These are phyloP conservation scores for Russula earlei DNA, from an alignment of 768 basidiomycete species.

Conservation along the genomic window DNA sequence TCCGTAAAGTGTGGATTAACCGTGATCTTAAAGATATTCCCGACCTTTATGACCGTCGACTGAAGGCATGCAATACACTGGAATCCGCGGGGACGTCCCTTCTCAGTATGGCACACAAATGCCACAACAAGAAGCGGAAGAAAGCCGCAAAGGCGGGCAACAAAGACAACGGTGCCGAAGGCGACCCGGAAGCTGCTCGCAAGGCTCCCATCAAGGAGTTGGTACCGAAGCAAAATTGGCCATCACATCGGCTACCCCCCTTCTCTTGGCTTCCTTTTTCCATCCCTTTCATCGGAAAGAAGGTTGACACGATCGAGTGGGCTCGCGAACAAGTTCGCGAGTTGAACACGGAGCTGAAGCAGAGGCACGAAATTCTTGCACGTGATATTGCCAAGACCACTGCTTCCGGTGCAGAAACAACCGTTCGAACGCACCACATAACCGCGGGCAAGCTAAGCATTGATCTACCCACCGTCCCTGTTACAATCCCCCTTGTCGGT, in stretches of 20 bases:
- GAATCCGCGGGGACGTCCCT: slow-evolving; percentile 80
- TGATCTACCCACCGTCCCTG: slow-evolving; percentile 2
- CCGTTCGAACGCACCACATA: slow-evolving; percentile 17
- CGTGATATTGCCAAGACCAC: slow-evolving; percentile 24
- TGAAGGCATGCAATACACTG: slow-evolving; percentile 65
- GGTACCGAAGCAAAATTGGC: slow-evolving; percentile 66
- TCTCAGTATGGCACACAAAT: slow-evolving; percentile 65
- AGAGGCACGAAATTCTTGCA: slow-evolving; percentile 24
- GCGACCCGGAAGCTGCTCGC: slow-evolving; percentile 26
- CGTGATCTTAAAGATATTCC: slow-evolving; percentile 83
- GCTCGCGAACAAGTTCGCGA: slow-evolving; percentile 63
- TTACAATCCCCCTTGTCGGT: slow-evolving; percentile 13
- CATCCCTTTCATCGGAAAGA: slow-evolving; percentile 64
- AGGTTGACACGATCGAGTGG: slow-evolving; percentile 94
- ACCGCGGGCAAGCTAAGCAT: slow-evolving; percentile 23
- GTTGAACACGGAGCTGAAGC: slow-evolving; percentile 20
- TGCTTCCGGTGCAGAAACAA: slow-evolving; percentile 17
- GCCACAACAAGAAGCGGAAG: slow-evolving; percentile 48
- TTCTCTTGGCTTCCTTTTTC: slow-evolving; percentile 44
- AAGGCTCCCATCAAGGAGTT: slow-evolving; percentile 29
- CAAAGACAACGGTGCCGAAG: slow-evolving; percentile 14
- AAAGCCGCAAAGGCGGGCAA: slow-evolving; percentile 32
- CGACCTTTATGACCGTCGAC: slow-evolving; percentile 66
- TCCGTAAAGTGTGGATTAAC: slow-evolving; percentile 88
- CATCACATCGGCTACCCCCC: slow-evolving; percentile 59